Base-by-base conservation (phyloP, 257 asterid genomes). In the Lycium ferocissimum region DNA sequence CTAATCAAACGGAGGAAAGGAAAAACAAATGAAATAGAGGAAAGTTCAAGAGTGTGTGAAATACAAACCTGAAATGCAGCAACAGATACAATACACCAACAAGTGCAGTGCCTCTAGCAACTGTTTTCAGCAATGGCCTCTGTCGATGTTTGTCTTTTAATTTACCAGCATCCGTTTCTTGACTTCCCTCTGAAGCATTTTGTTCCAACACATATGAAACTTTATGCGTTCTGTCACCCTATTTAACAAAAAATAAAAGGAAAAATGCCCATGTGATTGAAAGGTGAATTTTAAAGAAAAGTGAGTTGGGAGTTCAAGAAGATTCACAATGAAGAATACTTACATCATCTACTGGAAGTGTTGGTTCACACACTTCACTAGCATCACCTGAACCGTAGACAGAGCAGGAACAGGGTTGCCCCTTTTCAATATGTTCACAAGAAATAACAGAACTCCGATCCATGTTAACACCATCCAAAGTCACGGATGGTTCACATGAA, bases 71-170 rank as follows among this genome's bases (percentile, higher is more conserved):
- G 87, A 95, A 86, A 66, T 91, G 95, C 84, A 94, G 88, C 87
- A 93, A 81, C 85, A 95, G 88, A 89, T 89, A 86, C 78, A 94
- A 69, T 35, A 87, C 86, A 66, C 97, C 97, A 63, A 94, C 92
- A 86, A 95, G 87, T 66, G 97, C 97, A 62, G 97, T 95, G 89
- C 99, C 95, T 85, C 90, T 90, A 69, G 86, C 92, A 58, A 93
- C 94, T 73, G 94, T 89, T 86, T 88, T 90, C 70, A 95, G 88
- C 61, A 95, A 79, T 84, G 93, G 93, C 84, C 54, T 89, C 79
- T 70, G 69, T 9, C 47, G 85, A 37, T 12, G 89, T 86, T 91
- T 91, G 49, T 5, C 84, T 10, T 84, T 76, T 37, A 89, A 87
- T 51, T 14, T 80, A 67, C 37, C 87, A 58, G 85, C 56, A 85